Evolutionary conservation across 2,329 filamentous ascomycete genomes (phyloP).

Genomic region (Phialophora tarda): DNA sequence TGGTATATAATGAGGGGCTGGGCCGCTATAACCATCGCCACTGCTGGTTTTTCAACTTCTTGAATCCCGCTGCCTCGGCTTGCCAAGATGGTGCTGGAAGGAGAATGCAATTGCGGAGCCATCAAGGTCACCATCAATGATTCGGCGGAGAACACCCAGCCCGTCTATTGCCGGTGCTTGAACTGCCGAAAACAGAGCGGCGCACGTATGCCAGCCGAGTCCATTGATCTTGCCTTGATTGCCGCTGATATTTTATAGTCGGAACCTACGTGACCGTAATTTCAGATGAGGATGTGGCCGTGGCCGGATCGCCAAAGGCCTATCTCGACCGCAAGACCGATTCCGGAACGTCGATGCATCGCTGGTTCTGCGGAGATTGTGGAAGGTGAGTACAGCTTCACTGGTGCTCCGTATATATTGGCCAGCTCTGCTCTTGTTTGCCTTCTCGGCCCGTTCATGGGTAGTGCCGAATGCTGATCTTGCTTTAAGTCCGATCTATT

Average conservation of each 20-base stretch:
- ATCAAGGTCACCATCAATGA: slow-evolving; percentile 28
- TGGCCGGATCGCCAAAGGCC: slow-evolving; percentile 23
- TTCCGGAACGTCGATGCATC: slow-evolving; percentile 19
- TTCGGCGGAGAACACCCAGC: slow-evolving; percentile 9
- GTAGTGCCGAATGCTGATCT: background rate
- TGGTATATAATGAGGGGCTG: background rate
- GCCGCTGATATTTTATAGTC: slow-evolving; percentile 9
- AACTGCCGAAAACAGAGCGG: slow-evolving; percentile 29
- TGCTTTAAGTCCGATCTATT: slow-evolving; percentile 21
- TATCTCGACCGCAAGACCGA: slow-evolving; percentile 29
- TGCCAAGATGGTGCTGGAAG: slow-evolving; percentile 21
- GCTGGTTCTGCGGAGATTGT: slow-evolving; percentile 29
- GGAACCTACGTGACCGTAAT: slow-evolving; percentile 22
- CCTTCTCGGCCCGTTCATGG: background rate
- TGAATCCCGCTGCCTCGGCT: background rate
- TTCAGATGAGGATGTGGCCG: slow-evolving; percentile 23
- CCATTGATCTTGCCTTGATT: background rate
- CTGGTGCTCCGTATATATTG: background rate
- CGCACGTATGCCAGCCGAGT: slow-evolving; percentile 11
- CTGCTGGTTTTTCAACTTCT: background rate
- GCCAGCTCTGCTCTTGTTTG: background rate
- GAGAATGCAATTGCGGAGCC: slow-evolving; percentile 32
- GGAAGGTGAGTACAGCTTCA: slow-evolving; percentile 23
- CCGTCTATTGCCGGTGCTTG: slow-evolving; percentile 21
- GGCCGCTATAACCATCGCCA: background rate